Conservation (phyloP, 2,329 filamentous ascomycete species). For the Sclerotinia sclerotiorum region DNA sequence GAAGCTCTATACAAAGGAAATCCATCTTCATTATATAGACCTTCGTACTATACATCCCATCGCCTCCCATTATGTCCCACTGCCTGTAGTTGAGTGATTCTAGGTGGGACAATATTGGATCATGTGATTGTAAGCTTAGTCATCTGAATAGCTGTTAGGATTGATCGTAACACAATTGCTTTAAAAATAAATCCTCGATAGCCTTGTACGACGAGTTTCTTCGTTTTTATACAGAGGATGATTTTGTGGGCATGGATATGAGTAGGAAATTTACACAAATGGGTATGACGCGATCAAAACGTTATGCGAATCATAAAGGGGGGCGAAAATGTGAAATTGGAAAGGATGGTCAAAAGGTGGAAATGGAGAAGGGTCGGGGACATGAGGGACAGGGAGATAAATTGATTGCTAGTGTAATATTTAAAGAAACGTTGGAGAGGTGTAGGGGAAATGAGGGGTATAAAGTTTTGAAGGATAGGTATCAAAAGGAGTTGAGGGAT, state of each 20-base stretch:
- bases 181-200: slow-evolving; percentile 50
- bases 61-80: too few relatives aligned
- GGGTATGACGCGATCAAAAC: slow-evolving; percentile 61
- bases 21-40: too few relatives aligned
- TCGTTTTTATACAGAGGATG: slow-evolving; percentile 50
- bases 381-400: slow-evolving; percentile 53
- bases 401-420: slow-evolving; percentile 49
- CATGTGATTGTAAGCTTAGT: too few relatives aligned
- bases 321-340: slow-evolving; percentile 52
- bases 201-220: slow-evolving; percentile 53
- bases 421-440: slow-evolving; percentile 48
- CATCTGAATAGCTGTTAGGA: too few relatives aligned
- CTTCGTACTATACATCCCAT: too few relatives aligned
- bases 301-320: slow-evolving; percentile 57
- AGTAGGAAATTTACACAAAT: slow-evolving; percentile 63
- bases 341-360: slow-evolving; percentile 34
- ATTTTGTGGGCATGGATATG: slow-evolving; percentile 67
- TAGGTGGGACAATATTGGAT: too few relatives aligned
- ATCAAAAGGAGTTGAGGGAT: not conserved
- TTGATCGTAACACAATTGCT: too few relatives aligned
- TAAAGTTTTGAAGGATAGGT: not conserved
- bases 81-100: too few relatives aligned
- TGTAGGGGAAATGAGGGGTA: slow-evolving; percentile 11
- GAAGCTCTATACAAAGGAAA: too few relatives aligned
- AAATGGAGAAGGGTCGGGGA: slow-evolving; percentile 45